Percentiles rank a stretch among this genome's conserved stretches.
Conservation (phyloP, 345 rosid genomes). For the Theobroma cacao region DNA sequence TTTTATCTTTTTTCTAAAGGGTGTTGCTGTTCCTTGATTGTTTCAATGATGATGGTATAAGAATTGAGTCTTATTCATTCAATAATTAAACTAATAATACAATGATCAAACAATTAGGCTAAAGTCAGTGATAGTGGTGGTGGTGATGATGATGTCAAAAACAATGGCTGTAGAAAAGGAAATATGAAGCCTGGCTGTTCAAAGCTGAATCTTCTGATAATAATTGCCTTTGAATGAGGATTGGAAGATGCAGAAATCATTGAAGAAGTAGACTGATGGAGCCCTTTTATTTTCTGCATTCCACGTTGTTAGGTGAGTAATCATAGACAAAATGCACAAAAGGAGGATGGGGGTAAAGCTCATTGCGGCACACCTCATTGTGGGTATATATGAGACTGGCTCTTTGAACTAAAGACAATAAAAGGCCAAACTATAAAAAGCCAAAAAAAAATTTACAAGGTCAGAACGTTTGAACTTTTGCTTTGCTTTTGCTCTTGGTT, state of each 20-base stretch:
- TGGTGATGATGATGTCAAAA: constrained; percentile 18
- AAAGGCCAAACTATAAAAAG: constrained; percentile 18
- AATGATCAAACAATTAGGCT: background rate
- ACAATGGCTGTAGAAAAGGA: constrained; percentile 14
- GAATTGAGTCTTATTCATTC: constrained; percentile 7
- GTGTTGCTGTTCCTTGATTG: background rate
- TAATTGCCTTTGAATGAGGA: constrained; percentile 25
- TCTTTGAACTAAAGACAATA: constrained; percentile 18
- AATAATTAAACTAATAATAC: constrained; percentile 6
- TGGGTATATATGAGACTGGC: background rate
- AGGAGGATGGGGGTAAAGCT: constrained; percentile 6
- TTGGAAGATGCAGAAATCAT: constrained; percentile 17
- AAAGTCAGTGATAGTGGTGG: background rate
- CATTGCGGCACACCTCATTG: constrained; percentile 8
- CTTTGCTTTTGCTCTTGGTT: constrained; percentile 13
- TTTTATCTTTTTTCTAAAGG: background rate
- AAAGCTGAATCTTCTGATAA: constrained; percentile 20
- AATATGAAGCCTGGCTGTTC: constrained; percentile 11
- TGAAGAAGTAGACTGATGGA: constrained; percentile 14
- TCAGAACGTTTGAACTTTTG: background rate
- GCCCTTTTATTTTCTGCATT: constrained; percentile 13
- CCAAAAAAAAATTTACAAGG: constrained; percentile 24
- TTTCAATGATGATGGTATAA: background rate
- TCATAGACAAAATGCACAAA: constrained; percentile 35
- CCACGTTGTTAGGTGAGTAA: constrained; percentile 39